These are phyloP conservation scores for Globisporangium camurandrum DNA, from an alignment of 352 stramenopile species.

Conservation along the genomic window DNA sequence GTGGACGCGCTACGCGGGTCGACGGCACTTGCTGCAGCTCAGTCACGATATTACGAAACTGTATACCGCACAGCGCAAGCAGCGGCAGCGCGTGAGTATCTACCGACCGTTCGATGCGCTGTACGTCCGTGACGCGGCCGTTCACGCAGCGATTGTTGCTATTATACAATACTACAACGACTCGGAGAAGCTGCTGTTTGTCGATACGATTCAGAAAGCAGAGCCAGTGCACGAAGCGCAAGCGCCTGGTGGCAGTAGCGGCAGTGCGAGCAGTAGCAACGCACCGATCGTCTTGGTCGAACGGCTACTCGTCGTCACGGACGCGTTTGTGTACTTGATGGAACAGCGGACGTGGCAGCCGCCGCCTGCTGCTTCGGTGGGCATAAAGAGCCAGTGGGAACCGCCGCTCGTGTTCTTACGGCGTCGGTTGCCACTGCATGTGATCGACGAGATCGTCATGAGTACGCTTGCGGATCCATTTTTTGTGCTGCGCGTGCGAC, in stretches of 20 bases:
- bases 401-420: conserved; percentile 68
- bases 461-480: conserved; percentile 78
- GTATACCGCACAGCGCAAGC: conserved; percentile 73
- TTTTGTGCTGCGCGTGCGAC: conserved; percentile 59
- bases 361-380: too few species aligned
- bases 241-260: conserved; percentile 8
- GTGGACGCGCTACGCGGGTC: conserved; percentile 76
- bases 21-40: conserved; percentile 77
- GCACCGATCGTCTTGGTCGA: conserved; percentile 28
- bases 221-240: conserved; percentile 16
- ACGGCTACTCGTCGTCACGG: conserved; percentile 61
- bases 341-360: conserved; percentile 61
- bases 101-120: conserved; percentile 83
- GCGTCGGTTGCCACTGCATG: conserved; percentile 45
- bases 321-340: conserved; percentile 74
- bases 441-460: conserved; percentile 73
- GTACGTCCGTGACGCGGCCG: conserved; percentile 57
- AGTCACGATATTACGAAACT: conserved; percentile 83
- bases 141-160: conserved; percentile 54
- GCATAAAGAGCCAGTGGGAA: conserved; percentile 45
- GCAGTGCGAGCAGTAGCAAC: conserved; percentile 3
- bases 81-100: conserved; percentile 80
- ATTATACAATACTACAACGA: conserved; percentile 76
- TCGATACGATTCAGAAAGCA: conserved; percentile 67
- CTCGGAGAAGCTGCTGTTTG: conserved; percentile 77